phyloP scores from a whole-genome alignment of 169 alveolate species.

The Perkinsus marinus region DNA sequence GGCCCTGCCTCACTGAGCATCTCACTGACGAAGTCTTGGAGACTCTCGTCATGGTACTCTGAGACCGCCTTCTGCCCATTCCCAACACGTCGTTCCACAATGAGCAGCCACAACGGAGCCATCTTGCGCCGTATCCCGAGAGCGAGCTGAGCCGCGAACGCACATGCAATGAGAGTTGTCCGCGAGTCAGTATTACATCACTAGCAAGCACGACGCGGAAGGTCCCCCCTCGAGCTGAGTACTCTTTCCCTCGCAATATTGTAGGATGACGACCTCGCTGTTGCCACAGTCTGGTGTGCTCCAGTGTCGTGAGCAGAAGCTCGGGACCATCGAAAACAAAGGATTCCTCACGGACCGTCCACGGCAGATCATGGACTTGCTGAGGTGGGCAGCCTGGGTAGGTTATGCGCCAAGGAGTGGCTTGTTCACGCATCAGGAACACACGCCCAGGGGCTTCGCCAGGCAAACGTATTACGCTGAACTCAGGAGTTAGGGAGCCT shows the following conservation, averaged over 20 bases:
- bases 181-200: not conserved
- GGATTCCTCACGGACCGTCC: not conserved
- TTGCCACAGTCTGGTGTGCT: not conserved
- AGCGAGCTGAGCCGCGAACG: not conserved
- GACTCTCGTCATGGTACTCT: not conserved
- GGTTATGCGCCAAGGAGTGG: not conserved
- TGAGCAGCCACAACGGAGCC: not conserved
- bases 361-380: not conserved
- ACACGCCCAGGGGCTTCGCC: not conserved
- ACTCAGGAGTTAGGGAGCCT: not conserved
- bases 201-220: not conserved
- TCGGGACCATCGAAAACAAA: not conserved
- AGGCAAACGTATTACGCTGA: not conserved
- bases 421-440: not conserved
- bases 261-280: not conserved
- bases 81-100: not conserved
- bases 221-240: not conserved
- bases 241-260: not conserved
- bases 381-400: not conserved
- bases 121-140: not conserved
- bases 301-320: not conserved
- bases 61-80: not conserved
- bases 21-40: not conserved
- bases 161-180: not conserved
- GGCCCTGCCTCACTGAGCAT: not conserved